These are phyloP conservation scores for Beauveria sp. DNA, from an alignment of 2,329 filamentous ascomycete genomes.

Conservation along the genomic window DNA sequence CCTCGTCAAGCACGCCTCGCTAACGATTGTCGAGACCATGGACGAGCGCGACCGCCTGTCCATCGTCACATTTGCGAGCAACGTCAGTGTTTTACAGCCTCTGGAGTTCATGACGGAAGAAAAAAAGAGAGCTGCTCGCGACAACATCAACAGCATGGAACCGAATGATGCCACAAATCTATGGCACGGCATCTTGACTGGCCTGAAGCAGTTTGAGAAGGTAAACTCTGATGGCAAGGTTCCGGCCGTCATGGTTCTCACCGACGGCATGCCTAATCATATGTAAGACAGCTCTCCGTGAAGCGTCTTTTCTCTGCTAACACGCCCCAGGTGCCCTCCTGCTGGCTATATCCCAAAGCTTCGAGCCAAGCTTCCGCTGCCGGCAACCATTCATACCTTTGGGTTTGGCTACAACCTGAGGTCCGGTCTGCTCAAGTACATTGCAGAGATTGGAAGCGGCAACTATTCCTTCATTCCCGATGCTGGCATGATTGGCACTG, in stretches of 20 bases:
- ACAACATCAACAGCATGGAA: constrained; percentile 35
- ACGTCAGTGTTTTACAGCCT: constrained; percentile 35
- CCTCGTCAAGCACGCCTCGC: constrained; percentile 51
- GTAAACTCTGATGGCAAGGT: constrained; percentile 27
- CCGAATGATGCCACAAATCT: constrained; percentile 41
- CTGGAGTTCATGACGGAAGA: constrained; percentile 38
- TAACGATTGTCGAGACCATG: constrained; percentile 50
- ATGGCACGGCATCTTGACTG: constrained; percentile 48
- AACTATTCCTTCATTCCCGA: constrained; percentile 57
- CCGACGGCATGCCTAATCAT: constrained; percentile 48
- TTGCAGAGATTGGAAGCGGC: constrained; percentile 49
- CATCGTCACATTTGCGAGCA: constrained; percentile 46
- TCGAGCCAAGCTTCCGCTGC: constrained; percentile 29
- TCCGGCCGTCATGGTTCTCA: constrained; percentile 45
- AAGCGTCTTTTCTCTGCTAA: background rate
- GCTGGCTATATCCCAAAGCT: constrained; percentile 50
- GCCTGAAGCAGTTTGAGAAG: constrained; percentile 39
- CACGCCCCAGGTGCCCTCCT: constrained; percentile 31
- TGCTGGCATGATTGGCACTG: constrained; percentile 54
- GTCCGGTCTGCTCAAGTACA: constrained; percentile 49
- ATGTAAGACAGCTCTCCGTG: constrained; percentile 28
- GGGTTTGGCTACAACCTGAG: constrained; percentile 28
- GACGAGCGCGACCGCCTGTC: constrained; percentile 47
- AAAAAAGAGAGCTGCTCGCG: constrained; percentile 36
- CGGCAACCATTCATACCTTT: constrained; percentile 34